A percentile compares a stretch with the other conserved stretches of the same genome.
phyloP scores from a whole-genome alignment of 371 early-diverging fungal genomes.

The Mortierella sp. region DNA sequence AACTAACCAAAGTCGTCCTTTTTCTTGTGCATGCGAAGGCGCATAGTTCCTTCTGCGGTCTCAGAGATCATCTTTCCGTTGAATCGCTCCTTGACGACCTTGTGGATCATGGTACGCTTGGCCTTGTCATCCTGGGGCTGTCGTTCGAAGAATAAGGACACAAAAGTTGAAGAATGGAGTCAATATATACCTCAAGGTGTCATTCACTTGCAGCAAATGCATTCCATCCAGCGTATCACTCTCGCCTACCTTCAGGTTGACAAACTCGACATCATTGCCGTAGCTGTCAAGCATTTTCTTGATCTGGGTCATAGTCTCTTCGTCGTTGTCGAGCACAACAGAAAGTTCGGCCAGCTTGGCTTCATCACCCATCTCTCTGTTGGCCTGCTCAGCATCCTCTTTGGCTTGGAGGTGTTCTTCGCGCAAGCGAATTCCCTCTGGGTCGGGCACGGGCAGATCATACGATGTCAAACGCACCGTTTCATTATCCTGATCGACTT shows the following conservation, averaged over 20 bases:
- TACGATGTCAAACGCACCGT: slow-evolving; percentile 75
- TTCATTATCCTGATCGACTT: slow-evolving; percentile 85
- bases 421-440: slow-evolving; percentile 20
- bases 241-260: slow-evolving; percentile 57
- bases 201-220: neutral
- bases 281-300: slow-evolving; percentile 59
- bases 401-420: slow-evolving; percentile 32
- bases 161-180: neutral
- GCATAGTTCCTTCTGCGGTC: slow-evolving; percentile 65
- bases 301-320: slow-evolving; percentile 57
- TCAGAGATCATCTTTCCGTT: slow-evolving; percentile 61
- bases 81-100: slow-evolving; percentile 66
- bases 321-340: slow-evolving; percentile 36
- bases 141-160: neutral
- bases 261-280: slow-evolving; percentile 52
- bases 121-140: slow-evolving; percentile 64
- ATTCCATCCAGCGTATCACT: neutral
- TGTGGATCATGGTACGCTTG: slow-evolving; percentile 68
- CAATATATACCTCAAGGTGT: neutral
- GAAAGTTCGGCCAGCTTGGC: slow-evolving; percentile 38
- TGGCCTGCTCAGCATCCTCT: slow-evolving; percentile 49
- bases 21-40: slow-evolving; percentile 49
- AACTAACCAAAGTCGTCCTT: slow-evolving; percentile 46
- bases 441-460: slow-evolving; percentile 51
- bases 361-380: slow-evolving; percentile 35